Percentiles rank a stretch among this genome's conserved stretches.
phyloP scores from a whole-genome alignment of 352 stramenopile species.

The Phytopythium mirpurense region DNA sequence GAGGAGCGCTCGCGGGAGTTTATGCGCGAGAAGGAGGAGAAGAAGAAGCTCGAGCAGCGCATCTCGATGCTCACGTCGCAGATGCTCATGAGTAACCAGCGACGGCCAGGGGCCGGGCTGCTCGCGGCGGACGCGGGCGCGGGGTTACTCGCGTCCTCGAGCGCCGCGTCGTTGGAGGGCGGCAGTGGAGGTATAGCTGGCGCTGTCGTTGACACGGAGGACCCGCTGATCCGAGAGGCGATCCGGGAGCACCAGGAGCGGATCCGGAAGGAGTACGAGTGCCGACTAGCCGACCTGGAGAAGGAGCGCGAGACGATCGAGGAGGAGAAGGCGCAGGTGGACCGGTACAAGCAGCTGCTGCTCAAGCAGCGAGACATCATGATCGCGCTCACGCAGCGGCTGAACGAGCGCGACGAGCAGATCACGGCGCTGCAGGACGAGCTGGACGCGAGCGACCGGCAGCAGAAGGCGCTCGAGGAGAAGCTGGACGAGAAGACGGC shows the following conservation, averaged over 20 bases:
- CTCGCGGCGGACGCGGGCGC: neutral
- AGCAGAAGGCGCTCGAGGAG: conserved; percentile 91
- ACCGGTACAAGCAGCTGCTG: conserved; percentile 95
- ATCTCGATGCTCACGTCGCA: conserved; percentile 91
- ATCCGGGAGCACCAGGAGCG: conserved; percentile 89
- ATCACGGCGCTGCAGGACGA: conserved; percentile 95
- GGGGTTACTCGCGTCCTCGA: conserved; percentile 8
- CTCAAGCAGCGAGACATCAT: conserved; percentile 96
- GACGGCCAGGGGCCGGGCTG: conserved; percentile 9
- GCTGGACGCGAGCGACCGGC: conserved; percentile 90
- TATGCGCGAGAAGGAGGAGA: conserved; percentile 95
- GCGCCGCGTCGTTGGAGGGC: conserved; percentile 6
- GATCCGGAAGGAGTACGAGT: conserved; percentile 91
- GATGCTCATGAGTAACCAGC: conserved; percentile 87
- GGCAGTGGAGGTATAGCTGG: conserved; percentile 16
- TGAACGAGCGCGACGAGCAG: conserved; percentile 95
- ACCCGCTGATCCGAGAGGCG: conserved; percentile 70
- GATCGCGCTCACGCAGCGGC: conserved; percentile 92
- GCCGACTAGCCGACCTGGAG: conserved; percentile 89
- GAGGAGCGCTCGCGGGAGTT: conserved; percentile 91
- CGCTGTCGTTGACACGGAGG: conserved; percentile 47
- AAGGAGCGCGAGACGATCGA: conserved; percentile 93
- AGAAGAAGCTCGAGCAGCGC: conserved; percentile 91
- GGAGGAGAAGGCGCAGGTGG: conserved; percentile 93
- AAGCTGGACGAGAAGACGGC: conserved; percentile 94